These are phyloP conservation scores for Phialophora verrucosa DNA, from an alignment of 2,329 filamentous ascomycete genomes.

Conservation along the genomic window DNA sequence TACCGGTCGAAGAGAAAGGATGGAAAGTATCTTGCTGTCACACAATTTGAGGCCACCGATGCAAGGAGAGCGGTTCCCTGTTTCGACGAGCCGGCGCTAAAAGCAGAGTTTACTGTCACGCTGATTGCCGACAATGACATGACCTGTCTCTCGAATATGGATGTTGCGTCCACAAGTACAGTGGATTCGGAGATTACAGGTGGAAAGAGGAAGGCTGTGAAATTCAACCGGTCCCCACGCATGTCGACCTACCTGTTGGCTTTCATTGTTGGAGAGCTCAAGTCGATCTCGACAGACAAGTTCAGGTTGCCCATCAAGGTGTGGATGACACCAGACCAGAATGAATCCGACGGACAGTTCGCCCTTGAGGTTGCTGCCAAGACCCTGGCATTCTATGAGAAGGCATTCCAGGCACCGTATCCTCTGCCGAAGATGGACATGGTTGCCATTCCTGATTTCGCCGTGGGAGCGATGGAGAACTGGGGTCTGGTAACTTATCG, in stretches of 20 bases:
- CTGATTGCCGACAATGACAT: constrained; percentile 87
- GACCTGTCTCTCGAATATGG: constrained; percentile 97
- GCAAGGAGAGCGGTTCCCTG: constrained; percentile 91
- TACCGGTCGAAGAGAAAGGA: constrained; percentile 88
- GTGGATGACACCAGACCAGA: constrained; percentile 87
- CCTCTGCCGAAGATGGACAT: constrained; percentile 95
- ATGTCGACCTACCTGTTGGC: constrained; percentile 98
- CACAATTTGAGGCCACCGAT: constrained; percentile 97
- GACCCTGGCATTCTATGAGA: constrained; percentile 93
- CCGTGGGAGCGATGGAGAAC: constrained; percentile 96
- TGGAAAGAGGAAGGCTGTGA: constrained; percentile 79
- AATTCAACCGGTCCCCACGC: constrained; percentile 86
- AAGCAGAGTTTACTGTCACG: constrained; percentile 90
- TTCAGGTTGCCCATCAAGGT: constrained; percentile 93
- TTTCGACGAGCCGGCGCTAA: constrained; percentile 93
- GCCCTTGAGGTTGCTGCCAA: constrained; percentile 86
- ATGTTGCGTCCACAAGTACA: constrained; percentile 79
- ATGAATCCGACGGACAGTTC: constrained; percentile 90
- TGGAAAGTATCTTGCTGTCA: constrained; percentile 83
- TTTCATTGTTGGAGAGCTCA: constrained; percentile 91
- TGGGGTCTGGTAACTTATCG: constrained; percentile 97
- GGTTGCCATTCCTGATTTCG: constrained; percentile 95
- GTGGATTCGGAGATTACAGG: constrained; percentile 68
- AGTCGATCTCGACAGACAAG: constrained; percentile 87
- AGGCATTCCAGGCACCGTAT: constrained; percentile 86